Conservation (phyloP, 179 eudicot species). For the Monotropa hypopitys region DNA sequence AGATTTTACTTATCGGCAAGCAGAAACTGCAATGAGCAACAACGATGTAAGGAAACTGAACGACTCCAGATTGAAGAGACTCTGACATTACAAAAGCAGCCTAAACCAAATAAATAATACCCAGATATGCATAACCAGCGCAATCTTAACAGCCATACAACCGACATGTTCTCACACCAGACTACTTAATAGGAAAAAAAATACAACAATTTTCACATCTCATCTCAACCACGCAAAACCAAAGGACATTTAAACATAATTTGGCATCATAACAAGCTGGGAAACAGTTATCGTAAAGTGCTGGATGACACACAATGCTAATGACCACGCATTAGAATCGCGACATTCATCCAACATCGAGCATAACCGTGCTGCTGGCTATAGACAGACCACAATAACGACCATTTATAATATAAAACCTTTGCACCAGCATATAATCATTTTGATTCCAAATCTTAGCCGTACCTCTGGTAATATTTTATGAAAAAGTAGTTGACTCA, state of each 20-base stretch:
- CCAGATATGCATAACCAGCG: not conserved
- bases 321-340: not conserved
- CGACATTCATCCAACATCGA: not conserved
- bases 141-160: not conserved
- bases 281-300: not conserved
- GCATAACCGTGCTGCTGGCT: constrained; percentile 8
- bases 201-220: not conserved
- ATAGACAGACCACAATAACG: constrained; percentile 4
- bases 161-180: not conserved
- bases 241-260: not conserved
- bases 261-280: not conserved
- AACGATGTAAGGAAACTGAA: not conserved
- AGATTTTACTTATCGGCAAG: not conserved
- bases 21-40: not conserved
- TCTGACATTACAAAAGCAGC: not conserved
- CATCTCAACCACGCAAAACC: not conserved
- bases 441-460: not conserved
- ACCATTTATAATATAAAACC: not conserved
- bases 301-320: constrained; percentile 7
- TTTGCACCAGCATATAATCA: not conserved
- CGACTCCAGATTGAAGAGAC: not conserved
- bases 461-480: not conserved
- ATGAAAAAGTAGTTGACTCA: not conserved
- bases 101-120: not conserved
- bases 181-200: not conserved